phyloP scores from a whole-genome alignment of 1,284 basidiomycete genomes.

The Xanthoconium separans region DNA sequence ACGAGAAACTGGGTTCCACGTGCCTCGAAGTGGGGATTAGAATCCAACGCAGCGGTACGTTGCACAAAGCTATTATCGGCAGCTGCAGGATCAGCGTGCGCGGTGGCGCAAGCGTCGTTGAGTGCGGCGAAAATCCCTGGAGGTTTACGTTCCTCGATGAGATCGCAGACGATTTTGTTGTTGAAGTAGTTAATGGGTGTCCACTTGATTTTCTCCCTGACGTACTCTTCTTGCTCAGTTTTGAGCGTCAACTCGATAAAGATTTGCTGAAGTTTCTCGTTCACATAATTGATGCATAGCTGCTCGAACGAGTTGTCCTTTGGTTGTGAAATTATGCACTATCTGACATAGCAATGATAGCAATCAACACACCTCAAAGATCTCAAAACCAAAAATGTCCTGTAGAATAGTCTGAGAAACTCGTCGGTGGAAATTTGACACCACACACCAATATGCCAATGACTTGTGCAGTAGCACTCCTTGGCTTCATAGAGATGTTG shows the following conservation, averaged over 20 bases:
- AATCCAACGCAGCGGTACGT: conserved; percentile 77
- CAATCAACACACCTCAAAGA: conserved; percentile 70
- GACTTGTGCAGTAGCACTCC: conserved; percentile 73
- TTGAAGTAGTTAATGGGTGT: conserved; percentile 98
- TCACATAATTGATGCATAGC: conserved; percentile 99
- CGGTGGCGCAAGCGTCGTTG: conserved; percentile 98
- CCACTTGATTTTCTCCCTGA: conserved; percentile 98
- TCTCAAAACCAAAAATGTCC: conserved; percentile 99
- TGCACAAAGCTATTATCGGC: conserved; percentile 98
- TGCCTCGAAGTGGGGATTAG: conserved; percentile 91
- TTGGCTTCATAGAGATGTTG: conserved; percentile 95
- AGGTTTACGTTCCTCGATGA: conserved; percentile 95
- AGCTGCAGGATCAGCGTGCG: conserved; percentile 94
- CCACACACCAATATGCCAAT: conserved; percentile 85
- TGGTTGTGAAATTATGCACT: conserved; percentile 30
- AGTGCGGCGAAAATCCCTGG: conserved; percentile 98
- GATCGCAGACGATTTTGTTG: conserved; percentile 96
- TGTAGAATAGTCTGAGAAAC: conserved; percentile 28
- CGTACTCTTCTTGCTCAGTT: conserved; percentile 99
- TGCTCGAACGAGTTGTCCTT: conserved; percentile 99
- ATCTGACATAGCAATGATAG: not conserved
- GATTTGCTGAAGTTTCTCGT: conserved; percentile 98
- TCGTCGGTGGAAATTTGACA: not conserved
- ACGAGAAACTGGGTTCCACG: conserved; percentile 89
- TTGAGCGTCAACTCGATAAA: conserved; percentile 99